These are phyloP conservation scores for Albugo laibachii DNA, from an alignment of 352 stramenopile genomes.

Conservation along the genomic window DNA sequence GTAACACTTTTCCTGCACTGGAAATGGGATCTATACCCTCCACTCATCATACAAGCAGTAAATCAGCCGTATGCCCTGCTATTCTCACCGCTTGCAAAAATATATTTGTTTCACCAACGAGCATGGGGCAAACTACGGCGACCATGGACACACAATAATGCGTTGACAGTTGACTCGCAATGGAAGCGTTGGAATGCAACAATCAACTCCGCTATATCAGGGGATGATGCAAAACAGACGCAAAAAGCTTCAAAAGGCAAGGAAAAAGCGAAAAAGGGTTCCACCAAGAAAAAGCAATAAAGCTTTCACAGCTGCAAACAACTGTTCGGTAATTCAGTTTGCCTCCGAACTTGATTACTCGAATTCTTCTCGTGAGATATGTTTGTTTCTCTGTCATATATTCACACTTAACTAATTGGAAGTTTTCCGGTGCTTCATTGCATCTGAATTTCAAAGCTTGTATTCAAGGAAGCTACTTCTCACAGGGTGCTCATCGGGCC, in stretches of 20 bases:
- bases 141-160: constrained; percentile 31
- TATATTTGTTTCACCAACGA: constrained; percentile 33
- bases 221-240: constrained; percentile 14
- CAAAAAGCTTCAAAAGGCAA: constrained; percentile 33
- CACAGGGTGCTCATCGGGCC: too few species aligned
- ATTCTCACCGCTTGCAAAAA: constrained; percentile 38
- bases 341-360: too few species aligned
- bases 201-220: constrained; percentile 38
- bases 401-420: too few species aligned
- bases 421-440: too few species aligned
- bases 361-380: too few species aligned
- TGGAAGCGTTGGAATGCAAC: constrained; percentile 66
- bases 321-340: too few species aligned
- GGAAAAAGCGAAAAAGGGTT: constrained; percentile 2
- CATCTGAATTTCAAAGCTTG: too few species aligned
- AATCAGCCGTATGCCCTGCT: constrained; percentile 62
- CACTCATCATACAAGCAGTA: constrained; percentile 58
- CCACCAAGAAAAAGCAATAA: too few species aligned
- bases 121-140: constrained; percentile 61
- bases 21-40: constrained; percentile 64
- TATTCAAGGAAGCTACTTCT: too few species aligned
- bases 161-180: constrained; percentile 28
- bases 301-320: too few species aligned
- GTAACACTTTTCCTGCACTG: constrained; percentile 57
- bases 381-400: too few species aligned